Conservation (phyloP, 768 basidiomycete genomes). For the Hebeloma cylindrosporum region DNA sequence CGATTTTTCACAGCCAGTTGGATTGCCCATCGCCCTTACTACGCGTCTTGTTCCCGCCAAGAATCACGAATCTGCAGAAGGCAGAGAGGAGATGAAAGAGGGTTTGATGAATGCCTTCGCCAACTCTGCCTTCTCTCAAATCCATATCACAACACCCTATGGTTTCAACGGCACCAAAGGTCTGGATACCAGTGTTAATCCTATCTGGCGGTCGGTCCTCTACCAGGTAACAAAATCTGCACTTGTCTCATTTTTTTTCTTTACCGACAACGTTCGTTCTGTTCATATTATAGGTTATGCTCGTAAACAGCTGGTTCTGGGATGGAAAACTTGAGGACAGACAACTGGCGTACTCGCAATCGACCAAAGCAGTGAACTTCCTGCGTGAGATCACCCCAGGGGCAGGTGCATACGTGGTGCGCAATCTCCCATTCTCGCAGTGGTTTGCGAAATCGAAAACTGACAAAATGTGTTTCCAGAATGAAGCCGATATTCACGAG, state of each 20-base stretch:
- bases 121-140: constrained; percentile 18
- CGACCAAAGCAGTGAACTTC: constrained; percentile 21
- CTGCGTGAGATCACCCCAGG: constrained; percentile 26
- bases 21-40: constrained; percentile 18
- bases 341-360: constrained; percentile 16
- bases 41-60: constrained; percentile 29
- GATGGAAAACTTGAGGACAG: constrained; percentile 12
- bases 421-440: constrained; percentile 3
- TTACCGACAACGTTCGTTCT: neutral
- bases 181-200: constrained; percentile 21
- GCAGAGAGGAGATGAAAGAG: constrained; percentile 16
- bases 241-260: neutral
- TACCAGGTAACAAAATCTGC: constrained; percentile 30
- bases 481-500: constrained; percentile 29
- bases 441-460: neutral
- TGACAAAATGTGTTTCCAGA: constrained; percentile 13
- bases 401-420: constrained; percentile 27
- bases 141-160: constrained; percentile 23
- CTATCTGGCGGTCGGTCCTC: constrained; percentile 28
- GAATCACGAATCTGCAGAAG: constrained; percentile 24
- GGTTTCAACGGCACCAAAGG: constrained; percentile 20
- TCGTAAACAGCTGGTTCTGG: constrained; percentile 20
- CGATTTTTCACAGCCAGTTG: constrained; percentile 23
- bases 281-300: constrained; percentile 13
- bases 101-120: constrained; percentile 21